These are phyloP conservation scores for Drechslerella stenobrocha DNA, from an alignment of 2,329 filamentous ascomycete species.

Conservation along the genomic window DNA sequence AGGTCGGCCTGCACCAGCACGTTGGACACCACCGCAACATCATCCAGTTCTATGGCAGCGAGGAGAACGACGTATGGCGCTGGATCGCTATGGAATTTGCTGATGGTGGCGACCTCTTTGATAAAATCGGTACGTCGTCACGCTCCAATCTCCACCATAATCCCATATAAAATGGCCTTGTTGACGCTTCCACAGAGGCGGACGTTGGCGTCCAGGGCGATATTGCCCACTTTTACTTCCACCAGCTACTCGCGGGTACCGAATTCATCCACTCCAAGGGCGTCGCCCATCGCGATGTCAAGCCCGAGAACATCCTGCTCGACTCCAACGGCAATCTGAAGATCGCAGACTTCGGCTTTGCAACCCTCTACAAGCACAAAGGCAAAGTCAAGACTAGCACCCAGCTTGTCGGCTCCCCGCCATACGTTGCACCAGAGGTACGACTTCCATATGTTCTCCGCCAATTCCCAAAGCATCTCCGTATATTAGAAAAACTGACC, in stretches of 20 bases:
- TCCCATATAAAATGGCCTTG: slow-evolving; percentile 1
- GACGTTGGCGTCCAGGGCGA: slow-evolving; percentile 93
- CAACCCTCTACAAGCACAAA: slow-evolving; percentile 88
- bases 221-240: slow-evolving; percentile 94
- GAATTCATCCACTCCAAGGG: slow-evolving; percentile 96
- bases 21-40: slow-evolving; percentile 89
- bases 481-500: slow-evolving; percentile 57
- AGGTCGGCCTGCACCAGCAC: slow-evolving; percentile 85
- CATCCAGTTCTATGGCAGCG: slow-evolving; percentile 86
- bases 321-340: slow-evolving; percentile 84
- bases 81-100: slow-evolving; percentile 99
- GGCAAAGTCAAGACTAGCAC: slow-evolving; percentile 78
- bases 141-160: background rate
- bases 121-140: slow-evolving; percentile 70
- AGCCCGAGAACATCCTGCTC: slow-evolving; percentile 93
- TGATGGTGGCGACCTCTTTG: slow-evolving; percentile 92
- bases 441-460: background rate
- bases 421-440: slow-evolving; percentile 96
- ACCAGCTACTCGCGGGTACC: slow-evolving; percentile 84
- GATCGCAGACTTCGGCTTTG: slow-evolving; percentile 94
- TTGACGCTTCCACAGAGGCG: slow-evolving; percentile 64
- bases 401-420: slow-evolving; percentile 91
- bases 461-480: slow-evolving; percentile 53
- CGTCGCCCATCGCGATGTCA: slow-evolving; percentile 81
- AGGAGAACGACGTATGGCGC: slow-evolving; percentile 82